These are phyloP conservation scores for Exophiala bonariae DNA, from an alignment of 2,329 filamentous ascomycete species.

Conservation along the genomic window DNA sequence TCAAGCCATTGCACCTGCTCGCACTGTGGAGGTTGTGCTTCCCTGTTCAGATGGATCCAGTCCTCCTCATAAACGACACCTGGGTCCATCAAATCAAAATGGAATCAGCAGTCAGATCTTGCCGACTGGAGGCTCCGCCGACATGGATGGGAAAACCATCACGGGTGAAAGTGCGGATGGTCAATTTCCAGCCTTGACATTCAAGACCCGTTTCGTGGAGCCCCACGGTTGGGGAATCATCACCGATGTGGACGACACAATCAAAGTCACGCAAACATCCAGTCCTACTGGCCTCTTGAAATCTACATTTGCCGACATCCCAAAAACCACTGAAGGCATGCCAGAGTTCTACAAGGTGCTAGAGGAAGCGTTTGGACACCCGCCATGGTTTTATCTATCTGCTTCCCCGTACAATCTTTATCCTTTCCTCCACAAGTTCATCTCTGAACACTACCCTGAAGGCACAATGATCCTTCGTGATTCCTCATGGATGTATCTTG, in stretches of 20 bases:
- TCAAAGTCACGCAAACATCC: constrained; percentile 83
- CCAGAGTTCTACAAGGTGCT: constrained; percentile 76
- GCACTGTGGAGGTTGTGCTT: constrained; percentile 66
- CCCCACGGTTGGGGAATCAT: constrained; percentile 82
- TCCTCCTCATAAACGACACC: constrained; percentile 44
- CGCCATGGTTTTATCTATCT: constrained; percentile 89
- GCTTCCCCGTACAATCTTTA: constrained; percentile 95
- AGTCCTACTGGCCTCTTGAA: constrained; percentile 77
- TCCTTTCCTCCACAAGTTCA: constrained; percentile 76
- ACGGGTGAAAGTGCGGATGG: constrained; percentile 43
- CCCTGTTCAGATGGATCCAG: constrained; percentile 46
- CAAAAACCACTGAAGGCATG: constrained; percentile 75
- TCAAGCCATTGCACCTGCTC: constrained; percentile 70
- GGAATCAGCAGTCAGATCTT: constrained; percentile 70
- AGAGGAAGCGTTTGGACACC: constrained; percentile 53
- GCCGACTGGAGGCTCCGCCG: constrained; percentile 47
- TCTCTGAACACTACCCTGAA: constrained; percentile 67
- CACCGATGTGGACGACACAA: constrained; percentile 92
- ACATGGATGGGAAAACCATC: constrained; percentile 50
- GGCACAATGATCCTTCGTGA: constrained; percentile 85
- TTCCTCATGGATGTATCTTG: constrained; percentile 79
- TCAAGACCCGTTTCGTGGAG: constrained; percentile 73
- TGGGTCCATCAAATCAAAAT: constrained; percentile 71
- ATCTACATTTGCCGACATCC: constrained; percentile 78
- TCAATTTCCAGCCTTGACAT: constrained; percentile 52